Base-by-base conservation (phyloP, 2,329 filamentous ascomycete species). In the Sclerotinia glacialis region DNA sequence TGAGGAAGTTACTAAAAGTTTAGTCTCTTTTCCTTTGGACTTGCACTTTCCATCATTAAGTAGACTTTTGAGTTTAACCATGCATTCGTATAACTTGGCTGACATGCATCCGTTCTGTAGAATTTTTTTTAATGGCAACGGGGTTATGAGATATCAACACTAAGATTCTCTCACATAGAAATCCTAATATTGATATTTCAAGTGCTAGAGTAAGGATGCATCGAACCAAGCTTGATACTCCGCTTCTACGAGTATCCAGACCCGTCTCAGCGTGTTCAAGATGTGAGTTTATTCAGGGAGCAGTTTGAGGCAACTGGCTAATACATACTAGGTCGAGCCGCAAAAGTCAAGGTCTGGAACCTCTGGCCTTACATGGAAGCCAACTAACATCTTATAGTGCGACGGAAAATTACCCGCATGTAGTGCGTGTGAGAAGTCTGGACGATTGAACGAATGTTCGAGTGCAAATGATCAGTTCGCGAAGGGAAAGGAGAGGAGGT, bases 401-500 rank as follows among this genome's bases (percentile, higher is more conserved):
- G 95, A 98, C 80, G 94, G 95, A 69, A 97, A 97, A 78, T 82
- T 98, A 47, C 95, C 95, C 14, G 93, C 93, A 9, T 99, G 95
- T 76, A 96, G 93, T 9, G 94, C 94, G 23, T 98, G 95, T 76
- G 94, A 97, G 78, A 93, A 93, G 79, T 92, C 92, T 18, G 93
- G 93, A 40, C 89, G 92, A 69, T 88, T 91, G 65, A 88, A 84
- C 68, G 93, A 96, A 76, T 99, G 95, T 77, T 97, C 93, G 8
- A 93, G 93, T 66, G 93, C 93, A 9, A 97, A 96, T 74, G 94
- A 98, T 76, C 93, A 97, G 77, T 98, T 97, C 78, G 93, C 94
- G 0, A 85, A 93, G 69, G 95, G 95, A 69, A 98, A 98, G 78
- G 95, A 98, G 76, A 85, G 94, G 74, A 98, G 93, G 87, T 87